Percentiles rank a stretch among this genome's conserved stretches.
Evolutionary conservation across 2,329 filamentous ascomycete species (phyloP).

Genomic region (Dothistroma septosporum): DNA sequence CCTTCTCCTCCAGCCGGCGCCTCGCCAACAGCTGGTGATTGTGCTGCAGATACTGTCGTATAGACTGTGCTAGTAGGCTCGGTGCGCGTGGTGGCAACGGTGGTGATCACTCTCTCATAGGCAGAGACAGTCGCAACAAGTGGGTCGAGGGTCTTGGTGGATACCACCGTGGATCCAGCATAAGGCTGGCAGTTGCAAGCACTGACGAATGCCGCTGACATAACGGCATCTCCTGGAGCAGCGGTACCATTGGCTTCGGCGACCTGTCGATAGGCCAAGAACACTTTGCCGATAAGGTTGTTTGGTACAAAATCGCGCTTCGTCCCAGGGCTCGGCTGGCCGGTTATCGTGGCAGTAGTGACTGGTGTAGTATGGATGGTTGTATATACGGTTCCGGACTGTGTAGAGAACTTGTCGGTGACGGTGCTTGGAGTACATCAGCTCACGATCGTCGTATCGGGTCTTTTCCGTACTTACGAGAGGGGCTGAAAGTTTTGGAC

Average conservation of each 20-base stretch:
- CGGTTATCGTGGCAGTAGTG: constrained; percentile 26
- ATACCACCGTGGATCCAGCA: constrained; percentile 24
- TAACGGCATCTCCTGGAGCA: constrained; percentile 11
- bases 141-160: constrained; percentile 28
- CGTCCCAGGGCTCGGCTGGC: neutral
- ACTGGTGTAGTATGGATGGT: constrained; percentile 20
- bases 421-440: constrained; percentile 17
- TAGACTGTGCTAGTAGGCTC: constrained; percentile 18
- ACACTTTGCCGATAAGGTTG: neutral
- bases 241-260: constrained; percentile 13
- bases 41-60: constrained; percentile 7
- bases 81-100: constrained; percentile 18
- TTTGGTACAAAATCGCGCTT: constrained; percentile 20
- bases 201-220: constrained; percentile 31
- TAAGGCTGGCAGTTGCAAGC: constrained; percentile 33
- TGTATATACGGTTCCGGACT: constrained; percentile 18
- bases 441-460: neutral
- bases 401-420: constrained; percentile 21
- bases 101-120: constrained; percentile 22
- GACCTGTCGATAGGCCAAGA: constrained; percentile 21
- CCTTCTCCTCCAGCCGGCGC: neutral
- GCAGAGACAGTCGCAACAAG: constrained; percentile 19
- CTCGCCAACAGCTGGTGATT: neutral
- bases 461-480: constrained; percentile 22
- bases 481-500: constrained; percentile 29